Conservation (phyloP, 805 yeast genomes). For the Yarrowia osloensis region DNA sequence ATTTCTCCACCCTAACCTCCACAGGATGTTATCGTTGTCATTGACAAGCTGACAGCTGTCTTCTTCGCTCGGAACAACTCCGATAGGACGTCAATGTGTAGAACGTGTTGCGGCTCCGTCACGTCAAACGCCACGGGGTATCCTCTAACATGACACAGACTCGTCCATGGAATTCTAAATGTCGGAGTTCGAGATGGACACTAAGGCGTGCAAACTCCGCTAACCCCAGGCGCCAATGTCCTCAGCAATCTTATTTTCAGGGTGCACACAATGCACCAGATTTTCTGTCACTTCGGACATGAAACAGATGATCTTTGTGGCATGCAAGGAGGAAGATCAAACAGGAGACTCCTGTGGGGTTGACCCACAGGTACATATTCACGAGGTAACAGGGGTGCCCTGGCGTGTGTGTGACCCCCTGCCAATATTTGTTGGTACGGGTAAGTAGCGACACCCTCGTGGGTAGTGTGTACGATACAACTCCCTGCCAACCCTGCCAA, state of each 20-base stretch:
- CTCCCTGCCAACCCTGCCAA: too few relatives aligned
- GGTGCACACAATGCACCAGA: not conserved
- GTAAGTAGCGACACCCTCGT: too few relatives aligned
- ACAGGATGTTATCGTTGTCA: too few relatives aligned
- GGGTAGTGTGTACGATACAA: too few relatives aligned
- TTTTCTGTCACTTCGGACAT: not conserved
- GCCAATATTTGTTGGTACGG: too few relatives aligned
- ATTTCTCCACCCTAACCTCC: too few relatives aligned
- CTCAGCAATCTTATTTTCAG: not conserved
- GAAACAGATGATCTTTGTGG: not conserved
- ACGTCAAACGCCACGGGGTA: not conserved
- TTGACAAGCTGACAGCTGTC: too few relatives aligned
- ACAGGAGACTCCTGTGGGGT: not conserved
- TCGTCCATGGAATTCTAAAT: constrained; percentile 4
- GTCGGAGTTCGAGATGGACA: not conserved
- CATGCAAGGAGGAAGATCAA: not conserved
- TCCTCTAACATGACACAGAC: not conserved
- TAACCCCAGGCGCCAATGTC: not conserved
- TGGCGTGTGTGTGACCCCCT: too few relatives aligned
- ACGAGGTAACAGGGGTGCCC: too few relatives aligned
- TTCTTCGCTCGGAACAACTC: not conserved
- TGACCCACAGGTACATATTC: too few relatives aligned
- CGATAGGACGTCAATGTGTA: not conserved
- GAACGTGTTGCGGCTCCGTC: not conserved
- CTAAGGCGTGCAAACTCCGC: not conserved